phyloP scores from a whole-genome alignment of 495 filamentous ascomycete genomes.

The Hypoxylon trugodes region DNA sequence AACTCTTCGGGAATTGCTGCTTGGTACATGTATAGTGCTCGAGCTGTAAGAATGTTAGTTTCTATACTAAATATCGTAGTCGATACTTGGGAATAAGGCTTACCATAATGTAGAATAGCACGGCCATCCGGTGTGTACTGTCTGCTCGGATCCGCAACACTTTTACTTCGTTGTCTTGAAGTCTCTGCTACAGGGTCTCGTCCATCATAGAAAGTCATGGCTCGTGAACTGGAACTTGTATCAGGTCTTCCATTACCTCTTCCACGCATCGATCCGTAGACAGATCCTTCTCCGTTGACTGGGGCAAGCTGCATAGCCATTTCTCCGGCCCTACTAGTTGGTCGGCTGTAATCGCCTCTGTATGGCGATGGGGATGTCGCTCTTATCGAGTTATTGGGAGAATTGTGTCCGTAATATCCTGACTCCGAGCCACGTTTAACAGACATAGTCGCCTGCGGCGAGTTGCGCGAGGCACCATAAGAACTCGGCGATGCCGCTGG shows the following conservation, averaged over 20 bases:
- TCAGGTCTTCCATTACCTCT: slow-evolving; percentile 48
- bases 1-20: slow-evolving; percentile 95
- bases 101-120: slow-evolving; percentile 91
- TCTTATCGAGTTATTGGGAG: slow-evolving; percentile 61
- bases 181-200: slow-evolving; percentile 53
- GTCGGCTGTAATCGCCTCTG: slow-evolving; percentile 59
- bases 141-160: slow-evolving; percentile 72
- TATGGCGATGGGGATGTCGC: slow-evolving; percentile 67
- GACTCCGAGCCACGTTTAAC: slow-evolving; percentile 65
- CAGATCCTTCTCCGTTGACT: slow-evolving; percentile 40
- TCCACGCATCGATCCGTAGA: slow-evolving; percentile 59
- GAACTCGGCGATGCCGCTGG: slow-evolving; percentile 45
- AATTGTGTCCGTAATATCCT: slow-evolving; percentile 65
- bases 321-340: slow-evolving; percentile 68
- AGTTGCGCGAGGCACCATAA: slow-evolving; percentile 44
- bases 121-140: slow-evolving; percentile 87
- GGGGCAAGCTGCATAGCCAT: slow-evolving; percentile 86
- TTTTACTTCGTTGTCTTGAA: slow-evolving; percentile 77
- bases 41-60: slow-evolving; percentile 64
- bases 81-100: slow-evolving; percentile 48
- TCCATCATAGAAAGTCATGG: slow-evolving; percentile 71
- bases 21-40: slow-evolving; percentile 92
- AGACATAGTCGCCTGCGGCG: slow-evolving; percentile 42
- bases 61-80: neutral
- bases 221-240: slow-evolving; percentile 47